A percentile compares a stretch with the other conserved stretches of the same genome.
Evolutionary conservation across 2,329 filamentous ascomycete species (phyloP).

Genomic region (Venturia aucupariae): DNA sequence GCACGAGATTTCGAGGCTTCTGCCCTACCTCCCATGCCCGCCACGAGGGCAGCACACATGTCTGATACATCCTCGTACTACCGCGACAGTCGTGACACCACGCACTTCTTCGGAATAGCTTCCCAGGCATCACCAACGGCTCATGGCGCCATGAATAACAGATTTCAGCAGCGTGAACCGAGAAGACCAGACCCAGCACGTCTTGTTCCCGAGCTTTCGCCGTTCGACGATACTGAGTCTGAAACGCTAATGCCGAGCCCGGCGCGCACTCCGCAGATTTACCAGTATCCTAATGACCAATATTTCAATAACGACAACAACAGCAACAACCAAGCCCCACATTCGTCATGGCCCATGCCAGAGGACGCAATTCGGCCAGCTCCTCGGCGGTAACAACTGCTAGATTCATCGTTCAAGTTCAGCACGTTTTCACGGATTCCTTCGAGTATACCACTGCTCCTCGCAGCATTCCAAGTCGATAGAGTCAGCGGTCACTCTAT

Average conservation of each 20-base stretch:
- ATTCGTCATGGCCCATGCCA: not conserved
- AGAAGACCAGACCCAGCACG: not conserved
- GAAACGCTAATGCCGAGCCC: constrained; percentile 4
- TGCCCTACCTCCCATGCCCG: not conserved
- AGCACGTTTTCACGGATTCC: not conserved
- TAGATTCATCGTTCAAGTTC: not conserved
- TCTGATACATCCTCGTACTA: constrained; percentile 5
- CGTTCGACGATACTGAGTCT: not conserved
- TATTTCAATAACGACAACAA: not conserved
- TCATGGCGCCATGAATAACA: too few species aligned
- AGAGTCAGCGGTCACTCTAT: not conserved
- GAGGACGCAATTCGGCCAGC: not conserved
- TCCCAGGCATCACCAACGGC: not conserved
- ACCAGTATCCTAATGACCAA: not conserved
- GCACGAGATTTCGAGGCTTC: constrained; percentile 3
- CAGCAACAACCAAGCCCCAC: not conserved
- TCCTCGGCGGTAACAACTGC: not conserved
- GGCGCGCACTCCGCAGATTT: not conserved
- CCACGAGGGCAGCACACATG: not conserved
- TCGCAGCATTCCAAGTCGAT: not conserved
- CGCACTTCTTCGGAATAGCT: constrained; percentile 1
- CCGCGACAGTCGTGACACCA: constrained; percentile 4
- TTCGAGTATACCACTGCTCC: not conserved
- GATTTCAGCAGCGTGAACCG: not conserved
- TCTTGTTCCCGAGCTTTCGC: not conserved